A percentile compares a stretch with the other conserved stretches of the same genome.
Conservation (phyloP, 2,329 filamentous ascomycete genomes). For the Tolypocladium ophioglossoides region DNA sequence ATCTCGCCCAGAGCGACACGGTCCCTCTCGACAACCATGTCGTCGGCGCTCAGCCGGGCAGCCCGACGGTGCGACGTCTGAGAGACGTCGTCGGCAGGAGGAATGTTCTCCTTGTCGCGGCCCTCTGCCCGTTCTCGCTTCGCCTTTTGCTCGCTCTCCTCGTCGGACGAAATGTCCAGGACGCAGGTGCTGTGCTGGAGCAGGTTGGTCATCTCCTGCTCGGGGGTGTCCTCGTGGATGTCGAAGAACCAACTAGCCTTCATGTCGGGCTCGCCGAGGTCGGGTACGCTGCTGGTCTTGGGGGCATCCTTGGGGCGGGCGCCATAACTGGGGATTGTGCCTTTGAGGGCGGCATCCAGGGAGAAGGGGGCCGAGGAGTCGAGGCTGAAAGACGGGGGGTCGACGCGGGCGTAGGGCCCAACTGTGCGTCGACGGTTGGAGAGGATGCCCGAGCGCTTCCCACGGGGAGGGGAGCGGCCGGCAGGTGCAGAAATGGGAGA, state of each 20-base stretch:
- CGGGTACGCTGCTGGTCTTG: background rate
- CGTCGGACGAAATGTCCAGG: slow-evolving; percentile 83
- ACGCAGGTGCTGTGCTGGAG: slow-evolving; percentile 84
- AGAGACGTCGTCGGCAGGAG: slow-evolving; percentile 57
- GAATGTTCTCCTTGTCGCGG: slow-evolving; percentile 86
- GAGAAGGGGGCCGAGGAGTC: slow-evolving; percentile 61
- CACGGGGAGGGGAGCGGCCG: slow-evolving; percentile 67
- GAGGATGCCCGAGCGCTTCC: slow-evolving; percentile 58
- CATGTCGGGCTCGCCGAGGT: slow-evolving; percentile 34
- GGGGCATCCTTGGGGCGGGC: slow-evolving; percentile 26
- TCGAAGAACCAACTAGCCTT: slow-evolving; percentile 79
- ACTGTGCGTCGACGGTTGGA: slow-evolving; percentile 55
- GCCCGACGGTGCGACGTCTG: slow-evolving; percentile 37
- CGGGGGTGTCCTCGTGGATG: slow-evolving; percentile 84
- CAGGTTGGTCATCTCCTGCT: slow-evolving; percentile 84
- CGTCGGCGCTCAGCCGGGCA: slow-evolving; percentile 25
- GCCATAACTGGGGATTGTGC: slow-evolving; percentile 56
- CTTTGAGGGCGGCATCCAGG: slow-evolving; percentile 72
- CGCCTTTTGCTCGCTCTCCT: slow-evolving; percentile 53
- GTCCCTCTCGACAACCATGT: slow-evolving; percentile 53
- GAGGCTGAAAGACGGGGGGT: slow-evolving; percentile 53
- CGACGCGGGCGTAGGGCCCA: slow-evolving; percentile 56
- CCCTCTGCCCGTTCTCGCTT: slow-evolving; percentile 43
- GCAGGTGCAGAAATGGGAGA: slow-evolving; percentile 57
- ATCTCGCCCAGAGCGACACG: slow-evolving; percentile 58